These are phyloP conservation scores for Mycena rosella DNA, from an alignment of 768 basidiomycete genomes.

Conservation along the genomic window DNA sequence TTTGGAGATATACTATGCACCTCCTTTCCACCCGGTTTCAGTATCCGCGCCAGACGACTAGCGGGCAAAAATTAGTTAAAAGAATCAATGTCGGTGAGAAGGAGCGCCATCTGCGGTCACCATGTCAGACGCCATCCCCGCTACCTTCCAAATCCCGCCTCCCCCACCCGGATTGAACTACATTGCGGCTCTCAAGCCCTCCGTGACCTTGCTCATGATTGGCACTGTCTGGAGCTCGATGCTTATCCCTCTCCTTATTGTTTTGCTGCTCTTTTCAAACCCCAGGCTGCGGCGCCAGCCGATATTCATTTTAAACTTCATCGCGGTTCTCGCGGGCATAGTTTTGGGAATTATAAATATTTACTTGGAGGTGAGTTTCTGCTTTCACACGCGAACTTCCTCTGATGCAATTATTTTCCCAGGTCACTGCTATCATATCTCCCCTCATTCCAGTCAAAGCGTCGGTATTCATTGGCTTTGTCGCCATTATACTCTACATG, in stretches of 20 bases:
- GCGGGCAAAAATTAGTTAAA: too few relatives aligned
- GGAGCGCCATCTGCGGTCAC: too few relatives aligned
- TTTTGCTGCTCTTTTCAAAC: constrained; percentile 50
- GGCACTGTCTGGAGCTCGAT: constrained; percentile 44
- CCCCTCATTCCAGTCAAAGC: constrained; percentile 33
- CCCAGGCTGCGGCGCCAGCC: constrained; percentile 41
- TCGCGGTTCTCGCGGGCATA: constrained; percentile 44
- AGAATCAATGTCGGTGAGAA: too few relatives aligned
- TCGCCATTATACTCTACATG: constrained; percentile 42
- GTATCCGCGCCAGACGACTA: too few relatives aligned
- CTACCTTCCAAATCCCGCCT: too few relatives aligned
- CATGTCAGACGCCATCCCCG: too few relatives aligned
- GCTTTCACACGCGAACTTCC: too few relatives aligned
- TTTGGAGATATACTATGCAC: too few relatives aligned
- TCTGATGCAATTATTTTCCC: not conserved
- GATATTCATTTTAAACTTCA: constrained; percentile 50
- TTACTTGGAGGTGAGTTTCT: constrained; percentile 30
- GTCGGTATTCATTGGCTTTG: constrained; percentile 38
- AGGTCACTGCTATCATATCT: constrained; percentile 19
- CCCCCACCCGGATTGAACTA: constrained; percentile 45
- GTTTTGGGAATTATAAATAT: constrained; percentile 41
- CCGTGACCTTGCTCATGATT: constrained; percentile 44
- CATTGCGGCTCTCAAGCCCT: constrained; percentile 43
- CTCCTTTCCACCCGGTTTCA: too few relatives aligned
- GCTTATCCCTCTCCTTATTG: constrained; percentile 49